phyloP scores from a whole-genome alignment of 163 green algal genomes.

The Trebouxiophyceae sp. region DNA sequence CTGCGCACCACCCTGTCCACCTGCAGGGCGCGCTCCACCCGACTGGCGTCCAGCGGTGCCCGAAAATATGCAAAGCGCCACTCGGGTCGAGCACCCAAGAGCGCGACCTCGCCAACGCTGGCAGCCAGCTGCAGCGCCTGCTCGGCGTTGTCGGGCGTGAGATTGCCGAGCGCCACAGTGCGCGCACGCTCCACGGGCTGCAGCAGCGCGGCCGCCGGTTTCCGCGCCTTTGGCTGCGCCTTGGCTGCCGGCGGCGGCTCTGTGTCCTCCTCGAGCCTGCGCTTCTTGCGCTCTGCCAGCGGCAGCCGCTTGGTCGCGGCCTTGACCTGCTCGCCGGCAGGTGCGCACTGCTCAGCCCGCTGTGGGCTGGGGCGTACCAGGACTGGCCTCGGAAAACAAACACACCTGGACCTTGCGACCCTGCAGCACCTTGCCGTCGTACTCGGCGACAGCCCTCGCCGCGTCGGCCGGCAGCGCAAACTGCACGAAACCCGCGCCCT shows the following conservation, averaged over 20 bases:
- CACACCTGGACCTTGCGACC: conserved; percentile 67
- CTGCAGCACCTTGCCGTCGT: conserved; percentile 48
- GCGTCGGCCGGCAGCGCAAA: conserved; percentile 79
- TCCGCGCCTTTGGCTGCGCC: not conserved
- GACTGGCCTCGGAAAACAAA: not conserved
- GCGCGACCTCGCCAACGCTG: conserved; percentile 1
- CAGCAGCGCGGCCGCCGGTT: not conserved
- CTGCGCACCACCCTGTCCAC: conserved; percentile 33
- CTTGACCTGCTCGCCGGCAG: conserved; percentile 54
- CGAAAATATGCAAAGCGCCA: too few relatives aligned
- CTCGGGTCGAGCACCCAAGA: not conserved
- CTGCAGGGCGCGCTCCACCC: too few relatives aligned
- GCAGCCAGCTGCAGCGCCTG: conserved; percentile 19
- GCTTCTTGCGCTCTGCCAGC: conserved; percentile 63
- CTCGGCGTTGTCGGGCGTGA: conserved; percentile 23
- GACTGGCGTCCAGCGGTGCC: too few relatives aligned
- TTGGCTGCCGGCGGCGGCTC: not conserved
- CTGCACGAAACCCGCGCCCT: conserved; percentile 73
- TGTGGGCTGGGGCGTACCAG: not conserved
- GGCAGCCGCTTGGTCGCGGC: conserved; percentile 55
- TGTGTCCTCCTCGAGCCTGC: conserved; percentile 16
- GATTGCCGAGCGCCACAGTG: conserved; percentile 54
- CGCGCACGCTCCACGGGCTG: conserved; percentile 22
- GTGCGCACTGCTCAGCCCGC: not conserved
- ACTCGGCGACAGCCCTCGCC: conserved; percentile 50